phyloP scores from a whole-genome alignment of 805 yeast genomes.

The Kluyveromyces nonfermentans region DNA sequence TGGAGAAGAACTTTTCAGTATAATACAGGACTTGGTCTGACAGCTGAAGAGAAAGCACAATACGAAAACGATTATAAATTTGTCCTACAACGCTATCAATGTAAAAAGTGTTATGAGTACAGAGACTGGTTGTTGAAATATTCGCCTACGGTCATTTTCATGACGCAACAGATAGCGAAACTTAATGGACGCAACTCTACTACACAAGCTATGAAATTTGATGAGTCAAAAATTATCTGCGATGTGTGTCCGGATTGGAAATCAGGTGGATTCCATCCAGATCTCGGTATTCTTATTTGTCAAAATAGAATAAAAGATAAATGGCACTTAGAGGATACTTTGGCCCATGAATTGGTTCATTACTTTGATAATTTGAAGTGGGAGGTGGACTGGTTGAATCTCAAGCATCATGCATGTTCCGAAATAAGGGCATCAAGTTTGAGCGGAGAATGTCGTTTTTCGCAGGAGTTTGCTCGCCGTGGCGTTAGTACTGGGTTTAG shows the following conservation, averaged over 20 bases:
- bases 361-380: constrained; percentile 87
- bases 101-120: constrained; percentile 62
- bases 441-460: constrained; percentile 90
- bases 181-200: constrained; percentile 27
- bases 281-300: constrained; percentile 76
- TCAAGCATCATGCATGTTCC: constrained; percentile 93
- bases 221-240: constrained; percentile 45
- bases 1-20: constrained; percentile 69
- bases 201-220: constrained; percentile 13
- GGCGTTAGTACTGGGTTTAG: constrained; percentile 29
- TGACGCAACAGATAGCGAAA: constrained; percentile 74
- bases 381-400: constrained; percentile 73
- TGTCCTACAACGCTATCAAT: constrained; percentile 41
- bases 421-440: constrained; percentile 89
- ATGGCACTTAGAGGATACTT: constrained; percentile 80
- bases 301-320: constrained; percentile 68
- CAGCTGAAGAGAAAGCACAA: constrained; percentile 39
- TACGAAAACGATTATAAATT: constrained; percentile 48
- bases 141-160: constrained; percentile 79
- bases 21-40: constrained; percentile 58
- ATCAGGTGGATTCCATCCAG: constrained; percentile 92
- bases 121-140: constrained; percentile 71
- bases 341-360: constrained; percentile 89
- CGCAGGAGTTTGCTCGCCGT: constrained; percentile 60
- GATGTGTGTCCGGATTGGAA: constrained; percentile 74